Percentiles rank a stretch among this genome's conserved stretches.
phyloP scores from a whole-genome alignment of 139 green algal genomes.

The Tetraselmis chui region DNA sequence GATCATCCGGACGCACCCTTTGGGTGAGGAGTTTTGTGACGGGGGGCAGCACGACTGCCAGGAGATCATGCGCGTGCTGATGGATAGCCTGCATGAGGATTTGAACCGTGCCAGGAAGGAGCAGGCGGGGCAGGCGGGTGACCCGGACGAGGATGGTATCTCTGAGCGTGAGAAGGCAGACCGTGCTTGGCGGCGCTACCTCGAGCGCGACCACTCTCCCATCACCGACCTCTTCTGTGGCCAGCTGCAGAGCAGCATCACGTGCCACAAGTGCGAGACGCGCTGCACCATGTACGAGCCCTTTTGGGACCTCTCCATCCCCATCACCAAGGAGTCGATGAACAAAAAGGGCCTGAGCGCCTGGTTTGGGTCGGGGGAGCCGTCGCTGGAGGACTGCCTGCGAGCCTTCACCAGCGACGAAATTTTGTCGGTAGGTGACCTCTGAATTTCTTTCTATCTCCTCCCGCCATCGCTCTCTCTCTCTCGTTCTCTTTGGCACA shows the following conservation, averaged over 20 bases:
- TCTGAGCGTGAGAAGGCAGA: conserved; percentile 32
- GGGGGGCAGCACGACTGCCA: conserved; percentile 52
- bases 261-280: conserved; percentile 37
- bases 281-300: conserved; percentile 48
- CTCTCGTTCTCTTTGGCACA: too few relatives aligned
- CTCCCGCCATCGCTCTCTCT: too few relatives aligned
- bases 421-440: conserved; percentile 28
- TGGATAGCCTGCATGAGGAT: conserved; percentile 50
- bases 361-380: conserved; percentile 21
- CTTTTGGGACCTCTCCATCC: conserved; percentile 50
- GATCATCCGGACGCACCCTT: not conserved
- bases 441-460: too few relatives aligned
- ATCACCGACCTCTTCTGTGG: conserved; percentile 47
- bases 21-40: conserved; percentile 39
- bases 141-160: conserved; percentile 12
- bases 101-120: conserved; percentile 17
- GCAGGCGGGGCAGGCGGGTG: not conserved
- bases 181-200: conserved; percentile 27
- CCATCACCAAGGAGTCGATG: conserved; percentile 28
- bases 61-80: conserved; percentile 41
- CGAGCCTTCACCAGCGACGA: conserved; percentile 42
- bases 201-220: conserved; percentile 16
- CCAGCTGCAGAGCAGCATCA: conserved; percentile 46
- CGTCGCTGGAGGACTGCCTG: conserved; percentile 43
- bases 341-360: conserved; percentile 12